A percentile compares a stretch with the other conserved stretches of the same genome.
phyloP scores from a whole-genome alignment of 305 asterid genomes.

The Withania somnifera region DNA sequence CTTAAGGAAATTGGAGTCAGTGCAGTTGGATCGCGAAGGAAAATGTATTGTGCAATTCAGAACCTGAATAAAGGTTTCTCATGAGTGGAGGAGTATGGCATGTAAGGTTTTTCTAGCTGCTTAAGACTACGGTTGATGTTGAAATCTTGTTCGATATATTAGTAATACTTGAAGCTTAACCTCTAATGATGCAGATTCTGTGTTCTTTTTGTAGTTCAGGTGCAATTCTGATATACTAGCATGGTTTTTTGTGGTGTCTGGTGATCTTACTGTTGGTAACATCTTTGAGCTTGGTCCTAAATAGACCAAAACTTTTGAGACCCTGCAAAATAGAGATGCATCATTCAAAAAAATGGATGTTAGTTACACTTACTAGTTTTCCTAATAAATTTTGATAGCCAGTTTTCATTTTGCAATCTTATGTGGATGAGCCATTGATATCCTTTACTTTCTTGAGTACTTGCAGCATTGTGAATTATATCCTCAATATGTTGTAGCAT shows the following conservation, averaged over 20 bases:
- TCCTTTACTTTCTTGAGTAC: background rate
- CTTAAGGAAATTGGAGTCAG: slow-evolving; percentile 60
- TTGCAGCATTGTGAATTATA: background rate
- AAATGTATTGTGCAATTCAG: slow-evolving; percentile 46
- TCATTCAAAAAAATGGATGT: background rate
- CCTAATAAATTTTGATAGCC: background rate
- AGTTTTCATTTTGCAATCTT: background rate
- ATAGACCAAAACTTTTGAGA: background rate
- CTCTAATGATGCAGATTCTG: slow-evolving; percentile 6
- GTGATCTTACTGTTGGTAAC: background rate
- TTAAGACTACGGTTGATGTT: background rate
- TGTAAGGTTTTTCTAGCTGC: background rate
- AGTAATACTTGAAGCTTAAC: slow-evolving; percentile 10
- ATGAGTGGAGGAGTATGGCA: background rate
- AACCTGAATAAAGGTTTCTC: slow-evolving; percentile 33
- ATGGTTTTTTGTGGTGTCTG: background rate
- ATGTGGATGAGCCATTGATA: background rate
- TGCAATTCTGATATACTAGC: background rate
- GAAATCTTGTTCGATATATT: background rate
- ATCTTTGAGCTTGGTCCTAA: background rate
- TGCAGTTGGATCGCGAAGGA: slow-evolving; percentile 54
- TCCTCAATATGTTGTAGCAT: background rate
- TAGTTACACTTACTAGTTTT: background rate
- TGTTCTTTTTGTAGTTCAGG: background rate
- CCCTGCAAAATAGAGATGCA: background rate